Evolutionary conservation across 2,329 filamentous ascomycete species (phyloP).

Genomic region (Epichloe glyceriae): DNA sequence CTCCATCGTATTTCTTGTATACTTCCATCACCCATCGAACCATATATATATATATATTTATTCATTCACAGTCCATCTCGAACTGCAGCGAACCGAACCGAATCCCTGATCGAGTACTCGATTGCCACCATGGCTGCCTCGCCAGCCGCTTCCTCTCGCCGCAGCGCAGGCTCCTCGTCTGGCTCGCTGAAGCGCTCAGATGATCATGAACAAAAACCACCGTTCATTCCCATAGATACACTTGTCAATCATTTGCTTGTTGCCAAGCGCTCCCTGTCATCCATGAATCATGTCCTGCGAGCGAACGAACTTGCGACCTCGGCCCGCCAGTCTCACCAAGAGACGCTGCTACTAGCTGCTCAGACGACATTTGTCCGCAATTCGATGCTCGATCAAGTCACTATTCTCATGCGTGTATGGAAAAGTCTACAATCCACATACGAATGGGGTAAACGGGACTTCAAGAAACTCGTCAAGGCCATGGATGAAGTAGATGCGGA

Average conservation of each 20-base stretch:
- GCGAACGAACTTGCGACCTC: conserved; percentile 75
- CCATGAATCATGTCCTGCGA: conserved; percentile 69
- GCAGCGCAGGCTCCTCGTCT: conserved; percentile 24
- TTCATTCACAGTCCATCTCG: neutral
- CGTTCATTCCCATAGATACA: conserved; percentile 45
- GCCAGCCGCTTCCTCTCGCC: conserved; percentile 21
- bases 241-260: conserved; percentile 75
- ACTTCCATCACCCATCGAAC: neutral
- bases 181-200: conserved; percentile 20
- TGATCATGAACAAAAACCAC: conserved; percentile 9
- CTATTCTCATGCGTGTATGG: conserved; percentile 37
- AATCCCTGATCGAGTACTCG: neutral
- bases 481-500: conserved; percentile 55
- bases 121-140: conserved; percentile 22
- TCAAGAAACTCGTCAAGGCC: conserved; percentile 45
- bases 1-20: neutral
- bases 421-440: conserved; percentile 41
- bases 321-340: conserved; percentile 64
- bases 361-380: conserved; percentile 54
- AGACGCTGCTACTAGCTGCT: conserved; percentile 60
- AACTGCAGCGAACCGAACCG: neutral
- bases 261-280: conserved; percentile 76
- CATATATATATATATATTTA: neutral
- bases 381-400: conserved; percentile 44
- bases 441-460: conserved; percentile 45